Conservation (phyloP, 1,139 yeast species). For the Yarrowia galli region DNA sequence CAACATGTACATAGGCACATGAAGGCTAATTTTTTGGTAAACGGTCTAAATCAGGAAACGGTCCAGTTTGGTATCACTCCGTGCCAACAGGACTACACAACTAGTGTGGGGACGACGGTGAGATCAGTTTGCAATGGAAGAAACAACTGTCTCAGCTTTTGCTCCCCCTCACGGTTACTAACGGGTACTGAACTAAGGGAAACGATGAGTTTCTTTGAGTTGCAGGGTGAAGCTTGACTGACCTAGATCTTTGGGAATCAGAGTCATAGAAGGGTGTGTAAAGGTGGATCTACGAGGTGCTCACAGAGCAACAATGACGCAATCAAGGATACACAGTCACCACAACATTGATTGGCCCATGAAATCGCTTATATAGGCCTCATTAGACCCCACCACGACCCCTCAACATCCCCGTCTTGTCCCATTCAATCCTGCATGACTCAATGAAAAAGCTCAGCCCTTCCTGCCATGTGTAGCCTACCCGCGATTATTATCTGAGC, state of each 20-base stretch:
- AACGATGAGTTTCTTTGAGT: slow-evolving; percentile 12
- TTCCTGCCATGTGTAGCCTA: slow-evolving; percentile 11
- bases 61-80: neutral
- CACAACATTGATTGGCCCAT: too few species aligned
- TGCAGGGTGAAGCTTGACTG: slow-evolving; percentile 23
- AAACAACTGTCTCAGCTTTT: too few species aligned
- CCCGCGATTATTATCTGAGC: neutral
- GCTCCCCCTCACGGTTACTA: neutral
- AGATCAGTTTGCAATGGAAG: too few species aligned
- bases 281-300: too few species aligned
- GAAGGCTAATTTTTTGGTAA: slow-evolving; percentile 18
- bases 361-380: neutral
- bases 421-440: slow-evolving; percentile 16
- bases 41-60: neutral
- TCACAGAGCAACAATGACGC: too few species aligned
- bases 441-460: slow-evolving; percentile 25
- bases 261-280: neutral
- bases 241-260: slow-evolving; percentile 14
- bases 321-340: too few species aligned
- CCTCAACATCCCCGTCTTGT: neutral
- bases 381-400: neutral
- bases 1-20: neutral
- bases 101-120: neutral
- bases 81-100: neutral
- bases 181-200: neutral